Evolutionary conservation across 2,329 filamentous ascomycete species (phyloP).

Genomic region (Exophiala viscosa): DNA sequence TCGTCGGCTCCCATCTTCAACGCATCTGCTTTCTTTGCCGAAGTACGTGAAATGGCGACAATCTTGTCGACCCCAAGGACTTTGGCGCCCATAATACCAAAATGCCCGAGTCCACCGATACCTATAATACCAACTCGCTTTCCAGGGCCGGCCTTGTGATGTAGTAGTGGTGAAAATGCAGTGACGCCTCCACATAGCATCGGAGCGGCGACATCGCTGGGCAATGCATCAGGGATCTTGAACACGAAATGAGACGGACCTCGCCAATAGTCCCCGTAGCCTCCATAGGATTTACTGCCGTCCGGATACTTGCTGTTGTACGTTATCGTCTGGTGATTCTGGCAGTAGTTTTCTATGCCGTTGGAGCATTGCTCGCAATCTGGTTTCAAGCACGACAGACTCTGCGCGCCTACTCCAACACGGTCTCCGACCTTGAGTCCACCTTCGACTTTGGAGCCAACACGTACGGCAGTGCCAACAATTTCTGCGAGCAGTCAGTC

Average conservation of each 20-base stretch:
- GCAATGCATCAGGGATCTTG: slow-evolving; percentile 49
- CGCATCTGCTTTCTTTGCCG: slow-evolving; percentile 51
- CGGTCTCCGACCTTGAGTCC: slow-evolving; percentile 64
- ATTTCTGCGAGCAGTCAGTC: too few relatives aligned
- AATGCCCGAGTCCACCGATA: slow-evolving; percentile 70
- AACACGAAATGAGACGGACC: slow-evolving; percentile 42
- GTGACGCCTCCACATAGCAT: slow-evolving; percentile 78
- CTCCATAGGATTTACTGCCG: slow-evolving; percentile 65
- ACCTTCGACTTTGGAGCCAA: slow-evolving; percentile 45
- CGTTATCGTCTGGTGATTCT: slow-evolving; percentile 44
- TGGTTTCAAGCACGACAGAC: slow-evolving; percentile 50
- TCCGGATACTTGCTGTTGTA: slow-evolving; percentile 58
- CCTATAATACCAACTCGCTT: slow-evolving; percentile 70
- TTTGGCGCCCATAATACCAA: slow-evolving; percentile 67
- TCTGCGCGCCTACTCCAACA: slow-evolving; percentile 62
- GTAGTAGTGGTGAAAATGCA: slow-evolving; percentile 64
- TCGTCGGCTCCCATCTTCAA: slow-evolving; percentile 52
- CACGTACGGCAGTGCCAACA: slow-evolving; percentile 55
- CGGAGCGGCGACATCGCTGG: slow-evolving; percentile 56
- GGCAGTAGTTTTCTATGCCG: slow-evolving; percentile 43
- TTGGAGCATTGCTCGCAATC: slow-evolving; percentile 54
- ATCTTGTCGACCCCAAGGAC: slow-evolving; percentile 66
- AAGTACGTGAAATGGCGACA: slow-evolving; percentile 54
- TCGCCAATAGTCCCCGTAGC: slow-evolving; percentile 56
- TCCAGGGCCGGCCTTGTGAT: slow-evolving; percentile 66